phyloP scores from a whole-genome alignment of 306 rosid genomes.

The Prunus dulcis region DNA sequence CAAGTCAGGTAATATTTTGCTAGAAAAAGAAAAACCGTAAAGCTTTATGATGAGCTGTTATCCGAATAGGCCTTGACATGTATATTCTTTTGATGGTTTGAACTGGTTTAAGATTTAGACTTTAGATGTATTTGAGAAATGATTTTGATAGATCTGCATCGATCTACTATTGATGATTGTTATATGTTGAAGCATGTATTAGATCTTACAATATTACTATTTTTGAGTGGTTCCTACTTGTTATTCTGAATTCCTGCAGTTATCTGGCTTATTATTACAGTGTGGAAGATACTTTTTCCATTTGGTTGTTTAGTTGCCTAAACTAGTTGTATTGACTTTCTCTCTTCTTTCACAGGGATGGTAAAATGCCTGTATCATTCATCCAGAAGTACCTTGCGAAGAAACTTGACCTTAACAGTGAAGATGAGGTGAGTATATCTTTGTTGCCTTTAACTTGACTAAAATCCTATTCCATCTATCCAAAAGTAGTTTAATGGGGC shows the following conservation, averaged over 20 bases:
- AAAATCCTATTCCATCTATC: neutral
- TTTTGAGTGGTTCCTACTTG: neutral
- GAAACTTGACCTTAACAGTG: conserved; percentile 82
- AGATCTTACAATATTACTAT: neutral
- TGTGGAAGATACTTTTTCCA: neutral
- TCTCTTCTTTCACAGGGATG: conserved; percentile 58
- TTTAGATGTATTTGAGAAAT: neutral
- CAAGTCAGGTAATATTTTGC: neutral
- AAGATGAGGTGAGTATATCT: conserved; percentile 67
- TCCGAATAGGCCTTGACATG: neutral
- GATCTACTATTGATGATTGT: neutral
- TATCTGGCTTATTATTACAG: neutral
- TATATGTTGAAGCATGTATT: neutral
- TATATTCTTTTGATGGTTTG: neutral
- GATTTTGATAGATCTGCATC: neutral
- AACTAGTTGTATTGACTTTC: neutral
- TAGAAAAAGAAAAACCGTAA: neutral
- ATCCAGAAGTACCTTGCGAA: conserved; percentile 84
- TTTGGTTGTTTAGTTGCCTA: neutral
- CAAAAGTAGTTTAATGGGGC: neutral
- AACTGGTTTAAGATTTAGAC: neutral
- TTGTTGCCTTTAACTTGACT: conserved; percentile 6
- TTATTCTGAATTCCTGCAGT: neutral
- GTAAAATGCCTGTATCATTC: conserved; percentile 75
- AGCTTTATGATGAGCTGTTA: neutral